Percentiles rank a stretch among this genome's conserved stretches.
These are phyloP conservation scores for Trametes cinnabarina DNA, from an alignment of 768 basidiomycete species.

Conservation along the genomic window DNA sequence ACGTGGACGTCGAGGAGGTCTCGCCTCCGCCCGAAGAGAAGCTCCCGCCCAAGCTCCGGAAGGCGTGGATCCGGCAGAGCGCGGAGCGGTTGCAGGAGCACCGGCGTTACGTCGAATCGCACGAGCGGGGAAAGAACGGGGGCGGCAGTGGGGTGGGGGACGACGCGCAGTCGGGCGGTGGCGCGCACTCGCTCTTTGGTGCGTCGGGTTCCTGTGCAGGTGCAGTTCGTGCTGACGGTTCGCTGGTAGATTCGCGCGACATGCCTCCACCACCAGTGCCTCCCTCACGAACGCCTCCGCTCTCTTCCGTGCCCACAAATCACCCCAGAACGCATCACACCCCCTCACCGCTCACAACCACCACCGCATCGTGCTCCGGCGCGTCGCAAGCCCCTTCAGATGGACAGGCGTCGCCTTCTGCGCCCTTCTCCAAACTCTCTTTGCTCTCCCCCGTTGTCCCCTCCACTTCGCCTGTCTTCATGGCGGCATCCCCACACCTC, in stretches of 20 bases:
- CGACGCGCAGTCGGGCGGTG: slow-evolving; percentile 16
- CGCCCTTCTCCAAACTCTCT: slow-evolving; percentile 53
- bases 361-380: not conserved
- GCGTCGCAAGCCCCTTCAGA: not conserved
- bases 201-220: slow-evolving; percentile 1
- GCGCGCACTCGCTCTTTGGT: slow-evolving; percentile 16
- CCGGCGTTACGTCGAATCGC: slow-evolving; percentile 14
- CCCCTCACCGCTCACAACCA: not conserved
- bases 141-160: not conserved
- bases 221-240: not conserved
- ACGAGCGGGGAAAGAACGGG: not conserved
- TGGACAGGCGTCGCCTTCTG: slow-evolving; percentile 40
- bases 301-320: slow-evolving; percentile 22
- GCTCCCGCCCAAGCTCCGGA: slow-evolving; percentile 67
- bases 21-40: slow-evolving; percentile 27
- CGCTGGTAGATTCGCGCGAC: slow-evolving; percentile 32
- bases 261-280: slow-evolving; percentile 57
- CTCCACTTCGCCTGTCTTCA: slow-evolving; percentile 11
- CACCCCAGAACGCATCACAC: slow-evolving; percentile 13
- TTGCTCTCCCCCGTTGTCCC: slow-evolving; percentile 37
- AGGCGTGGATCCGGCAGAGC: slow-evolving; percentile 36
- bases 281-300: slow-evolving; percentile 41
- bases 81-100: slow-evolving; percentile 25
- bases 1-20: slow-evolving; percentile 21
- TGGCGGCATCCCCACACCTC: not conserved